Evolutionary conservation across 2,329 filamentous ascomycete species (phyloP).

Genomic region (Xylaria sp.): DNA sequence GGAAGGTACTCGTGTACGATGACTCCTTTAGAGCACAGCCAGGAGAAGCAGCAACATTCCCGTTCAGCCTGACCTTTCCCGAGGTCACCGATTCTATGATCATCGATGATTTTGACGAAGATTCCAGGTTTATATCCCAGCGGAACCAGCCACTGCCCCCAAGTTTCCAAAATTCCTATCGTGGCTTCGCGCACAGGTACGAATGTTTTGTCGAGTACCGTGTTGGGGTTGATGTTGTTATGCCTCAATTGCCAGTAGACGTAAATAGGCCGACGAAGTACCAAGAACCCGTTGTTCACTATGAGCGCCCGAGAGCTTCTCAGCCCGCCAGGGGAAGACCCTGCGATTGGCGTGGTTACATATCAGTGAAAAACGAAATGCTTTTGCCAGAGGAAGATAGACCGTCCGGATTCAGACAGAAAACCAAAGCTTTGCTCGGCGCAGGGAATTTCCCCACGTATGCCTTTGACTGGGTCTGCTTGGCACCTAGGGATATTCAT

Average conservation of each 20-base stretch:
- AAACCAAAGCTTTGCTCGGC: slow-evolving; percentile 32
- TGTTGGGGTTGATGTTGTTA: slow-evolving; percentile 27
- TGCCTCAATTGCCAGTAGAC: slow-evolving; percentile 26
- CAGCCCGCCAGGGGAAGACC: not conserved
- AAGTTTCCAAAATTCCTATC: slow-evolving; percentile 25
- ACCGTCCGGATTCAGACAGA: slow-evolving; percentile 31
- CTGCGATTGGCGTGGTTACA: slow-evolving; percentile 20
- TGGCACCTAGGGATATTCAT: slow-evolving; percentile 19
- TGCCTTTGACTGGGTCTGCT: slow-evolving; percentile 35
- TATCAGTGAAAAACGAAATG: slow-evolving; percentile 27
- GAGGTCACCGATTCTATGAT: slow-evolving; percentile 2
- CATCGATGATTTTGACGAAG: not conserved
- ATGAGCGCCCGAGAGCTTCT: slow-evolving; percentile 16
- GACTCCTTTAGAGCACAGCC: slow-evolving; percentile 29
- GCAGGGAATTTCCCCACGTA: slow-evolving; percentile 30
- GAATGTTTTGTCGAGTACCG: slow-evolving; percentile 35
- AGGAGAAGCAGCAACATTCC: not conserved
- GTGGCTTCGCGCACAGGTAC: slow-evolving; percentile 20
- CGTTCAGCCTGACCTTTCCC: slow-evolving; percentile 31
- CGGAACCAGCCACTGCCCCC: slow-evolving; percentile 28
- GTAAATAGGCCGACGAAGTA: slow-evolving; percentile 26
- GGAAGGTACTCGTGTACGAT: slow-evolving; percentile 20
- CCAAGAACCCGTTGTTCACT: slow-evolving; percentile 27
- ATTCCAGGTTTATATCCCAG: slow-evolving; percentile 12
- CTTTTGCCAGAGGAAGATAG: slow-evolving; percentile 32